Evolutionary conservation across 2,329 filamentous ascomycete genomes (phyloP).

Genomic region (Paecilomyces fulvus): DNA sequence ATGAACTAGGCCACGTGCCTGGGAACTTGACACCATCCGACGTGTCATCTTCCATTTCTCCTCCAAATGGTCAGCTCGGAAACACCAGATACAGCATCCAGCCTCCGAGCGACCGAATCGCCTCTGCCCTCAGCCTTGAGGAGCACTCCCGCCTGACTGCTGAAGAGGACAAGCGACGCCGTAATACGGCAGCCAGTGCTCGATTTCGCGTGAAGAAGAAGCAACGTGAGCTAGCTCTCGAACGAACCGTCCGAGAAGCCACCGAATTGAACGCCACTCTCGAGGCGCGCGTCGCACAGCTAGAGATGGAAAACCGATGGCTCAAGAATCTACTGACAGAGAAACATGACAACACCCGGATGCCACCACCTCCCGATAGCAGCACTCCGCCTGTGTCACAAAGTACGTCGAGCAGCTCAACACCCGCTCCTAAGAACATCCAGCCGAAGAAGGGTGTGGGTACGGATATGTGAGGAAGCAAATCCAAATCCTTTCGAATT

Average conservation of each 20-base stretch:
- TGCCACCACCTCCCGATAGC: constrained; percentile 3
- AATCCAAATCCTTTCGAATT: neutral
- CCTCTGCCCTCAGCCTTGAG: constrained; percentile 44
- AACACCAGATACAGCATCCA: constrained; percentile 34
- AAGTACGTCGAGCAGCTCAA: neutral
- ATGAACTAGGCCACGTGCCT: constrained; percentile 27
- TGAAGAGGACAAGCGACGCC: constrained; percentile 83
- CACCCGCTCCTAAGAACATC: constrained; percentile 3
- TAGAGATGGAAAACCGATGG: constrained; percentile 77
- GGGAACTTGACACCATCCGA: constrained; percentile 33
- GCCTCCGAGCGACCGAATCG: constrained; percentile 29
- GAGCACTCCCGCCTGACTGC: constrained; percentile 55
- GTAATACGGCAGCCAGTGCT: constrained; percentile 84
- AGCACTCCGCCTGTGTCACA: neutral
- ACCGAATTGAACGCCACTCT: constrained; percentile 68
- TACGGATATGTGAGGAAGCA: neutral
- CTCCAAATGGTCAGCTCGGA: constrained; percentile 31
- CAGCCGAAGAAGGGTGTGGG: neutral
- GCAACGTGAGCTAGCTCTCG: constrained; percentile 79
- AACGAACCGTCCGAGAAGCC: constrained; percentile 74
- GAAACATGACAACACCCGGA: constrained; percentile 51
- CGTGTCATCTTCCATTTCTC: constrained; percentile 34
- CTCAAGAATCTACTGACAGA: constrained; percentile 71
- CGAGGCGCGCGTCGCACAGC: constrained; percentile 63
- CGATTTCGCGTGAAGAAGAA: constrained; percentile 95